These are phyloP conservation scores for Dactylis glomerata DNA, from an alignment of 176 grass and related monocot genomes.

Conservation along the genomic window DNA sequence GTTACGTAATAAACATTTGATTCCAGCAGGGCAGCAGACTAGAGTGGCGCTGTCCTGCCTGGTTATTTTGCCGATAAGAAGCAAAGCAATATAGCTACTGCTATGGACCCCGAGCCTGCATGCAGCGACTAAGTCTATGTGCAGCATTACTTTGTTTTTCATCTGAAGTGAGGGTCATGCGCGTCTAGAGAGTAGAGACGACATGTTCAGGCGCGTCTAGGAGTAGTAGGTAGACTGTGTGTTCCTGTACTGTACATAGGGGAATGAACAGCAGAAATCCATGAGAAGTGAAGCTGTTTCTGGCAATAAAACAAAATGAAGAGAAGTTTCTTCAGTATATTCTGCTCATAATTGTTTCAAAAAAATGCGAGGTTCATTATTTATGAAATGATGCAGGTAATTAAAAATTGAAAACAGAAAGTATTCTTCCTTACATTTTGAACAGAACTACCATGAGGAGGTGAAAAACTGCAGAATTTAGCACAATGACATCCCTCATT, in stretches of 20 bases:
- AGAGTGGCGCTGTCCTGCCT: not conserved
- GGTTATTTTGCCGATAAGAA: not conserved
- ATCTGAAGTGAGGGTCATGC: conserved; percentile 52
- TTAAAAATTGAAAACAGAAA: not conserved
- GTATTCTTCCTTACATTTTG: not conserved
- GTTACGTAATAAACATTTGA: too few species aligned
- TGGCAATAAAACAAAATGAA: not conserved
- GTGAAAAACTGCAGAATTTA: not conserved
- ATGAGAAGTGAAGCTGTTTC: not conserved
- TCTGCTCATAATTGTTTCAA: not conserved
- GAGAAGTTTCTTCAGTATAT: not conserved
- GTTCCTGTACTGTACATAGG: not conserved
- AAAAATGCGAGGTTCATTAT: not conserved
- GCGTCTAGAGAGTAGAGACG: not conserved
- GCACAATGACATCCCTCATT: not conserved
- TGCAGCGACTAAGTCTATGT: too few species aligned
- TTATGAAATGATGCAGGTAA: not conserved
- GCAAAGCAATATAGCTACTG: not conserved
- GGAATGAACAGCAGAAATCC: not conserved
- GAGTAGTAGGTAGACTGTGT: not conserved
- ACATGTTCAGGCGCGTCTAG: not conserved
- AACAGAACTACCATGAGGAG: too few species aligned
- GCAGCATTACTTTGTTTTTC: too few species aligned
- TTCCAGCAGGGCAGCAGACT: not conserved
- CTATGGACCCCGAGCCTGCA: too few species aligned